Percentiles rank a stretch among this genome's conserved stretches.
Evolutionary conservation across 176 grass and related monocot species (phyloP).

Genomic region (Triticum timopheevii): DNA sequence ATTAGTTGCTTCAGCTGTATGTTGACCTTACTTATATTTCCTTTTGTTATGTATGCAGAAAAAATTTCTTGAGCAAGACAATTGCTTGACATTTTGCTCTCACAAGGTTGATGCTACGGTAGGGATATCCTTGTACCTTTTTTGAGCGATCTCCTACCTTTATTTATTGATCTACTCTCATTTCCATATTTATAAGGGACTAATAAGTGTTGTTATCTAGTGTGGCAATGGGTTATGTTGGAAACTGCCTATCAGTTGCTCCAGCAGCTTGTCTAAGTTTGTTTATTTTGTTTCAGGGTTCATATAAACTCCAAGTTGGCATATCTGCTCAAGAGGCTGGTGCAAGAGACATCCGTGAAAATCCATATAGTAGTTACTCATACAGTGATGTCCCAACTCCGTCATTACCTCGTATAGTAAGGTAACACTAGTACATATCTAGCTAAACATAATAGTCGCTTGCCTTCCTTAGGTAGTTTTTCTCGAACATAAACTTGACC

Average conservation of each 20-base stretch:
- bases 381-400: constrained; percentile 69
- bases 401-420: constrained; percentile 60
- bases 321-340: constrained; percentile 76
- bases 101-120: constrained; percentile 69
- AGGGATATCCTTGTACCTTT: constrained; percentile 23
- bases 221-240: constrained; percentile 15
- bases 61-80: constrained; percentile 68
- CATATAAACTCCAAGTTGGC: constrained; percentile 76
- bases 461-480: too few species aligned
- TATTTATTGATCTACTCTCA: not conserved
- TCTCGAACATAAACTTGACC: too few species aligned
- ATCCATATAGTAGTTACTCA: constrained; percentile 76
- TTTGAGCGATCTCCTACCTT: too few species aligned
- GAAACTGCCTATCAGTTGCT: not conserved
- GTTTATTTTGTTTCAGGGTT: constrained; percentile 51
- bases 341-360: constrained; percentile 53
- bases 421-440: constrained; percentile 43
- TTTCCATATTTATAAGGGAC: not conserved
- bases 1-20: not conserved
- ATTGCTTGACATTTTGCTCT: constrained; percentile 71
- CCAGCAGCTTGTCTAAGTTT: constrained; percentile 18
- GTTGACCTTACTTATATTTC: constrained; percentile 6
- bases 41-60: constrained; percentile 48
- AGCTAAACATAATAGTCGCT: not conserved
- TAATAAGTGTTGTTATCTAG: constrained; percentile 7